Base-by-base conservation (phyloP, 1,139 yeast species). In the Yamadazyma friedrichii region DNA sequence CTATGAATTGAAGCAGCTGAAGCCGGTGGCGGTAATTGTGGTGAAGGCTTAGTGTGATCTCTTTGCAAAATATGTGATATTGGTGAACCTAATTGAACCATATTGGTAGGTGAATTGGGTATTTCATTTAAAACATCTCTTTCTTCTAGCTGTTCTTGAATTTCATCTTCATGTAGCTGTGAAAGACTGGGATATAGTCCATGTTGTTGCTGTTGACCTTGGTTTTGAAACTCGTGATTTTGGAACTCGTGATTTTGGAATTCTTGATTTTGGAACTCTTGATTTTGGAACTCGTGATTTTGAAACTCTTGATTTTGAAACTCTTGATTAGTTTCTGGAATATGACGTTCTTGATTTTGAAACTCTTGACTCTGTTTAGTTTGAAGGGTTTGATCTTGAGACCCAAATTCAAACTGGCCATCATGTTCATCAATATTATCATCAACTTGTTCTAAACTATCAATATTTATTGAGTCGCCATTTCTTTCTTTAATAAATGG, bases 1-100 rank as follows among this genome's bases (percentile, higher is more conserved):
- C 59, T 50, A 36, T 59, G 58, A 12, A 53, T 48, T 9, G 64
- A 52, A 3, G 56, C 36, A 2, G 58, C 31, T 0, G 58, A 48
- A 12, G 58, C 38, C 9, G 65, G 63, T 4, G 70, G 68, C 9
- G 70, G 70, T 16, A 65, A 49, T 42, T 64, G 71, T 4, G 70
- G 70, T 4, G 70, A 63, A 3, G 64, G 61, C 39, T 61, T 59
- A 2, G 54, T 45, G 39, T 53, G 56, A 31, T 55, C 55, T 24
- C 48, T 49, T 9, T 42, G 31, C 1, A 46, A 48, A 2, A 50
- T 31, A 13, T 50, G 48, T 8, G 65, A 51, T 30, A 55, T 42
- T 1, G 67, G 64, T 1, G 65, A 56, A 12, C 57, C 52, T 32
- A 44, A 40, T 22, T 43, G 50, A 11, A 12, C 31, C 6, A 41